Percentiles rank a stretch among this genome's conserved stretches.
phyloP scores from a whole-genome alignment of 345 rosid genomes.

The Populus ilicifolia region DNA sequence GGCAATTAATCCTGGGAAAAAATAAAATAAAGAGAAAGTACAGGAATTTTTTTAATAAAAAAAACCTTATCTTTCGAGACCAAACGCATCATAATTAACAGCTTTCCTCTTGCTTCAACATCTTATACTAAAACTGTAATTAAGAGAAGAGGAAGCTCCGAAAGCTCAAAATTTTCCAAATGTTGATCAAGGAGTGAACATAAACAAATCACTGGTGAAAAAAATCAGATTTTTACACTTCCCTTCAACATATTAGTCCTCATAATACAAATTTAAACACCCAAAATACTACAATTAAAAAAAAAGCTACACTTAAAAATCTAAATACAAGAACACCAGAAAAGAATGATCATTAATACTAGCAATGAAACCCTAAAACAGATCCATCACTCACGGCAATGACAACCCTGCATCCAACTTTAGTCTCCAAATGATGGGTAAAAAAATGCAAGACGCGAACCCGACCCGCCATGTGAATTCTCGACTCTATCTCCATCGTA shows the following conservation, averaged over 20 bases:
- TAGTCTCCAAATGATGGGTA: conserved; percentile 73
- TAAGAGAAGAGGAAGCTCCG: background rate
- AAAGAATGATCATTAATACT: background rate
- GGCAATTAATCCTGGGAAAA: conserved; percentile 7
- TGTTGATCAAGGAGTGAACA: background rate
- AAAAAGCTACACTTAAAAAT: background rate
- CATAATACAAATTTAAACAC: background rate
- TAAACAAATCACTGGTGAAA: background rate
- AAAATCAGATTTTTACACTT: conserved; percentile 32
- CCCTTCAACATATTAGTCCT: conserved; percentile 7
- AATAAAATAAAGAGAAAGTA: background rate
- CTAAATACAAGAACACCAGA: background rate
- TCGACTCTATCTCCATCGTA: conserved; percentile 81
- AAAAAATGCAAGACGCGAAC: conserved; percentile 74
- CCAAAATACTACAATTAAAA: background rate
- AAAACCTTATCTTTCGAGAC: background rate
- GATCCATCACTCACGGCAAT: conserved; percentile 76
- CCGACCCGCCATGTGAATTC: conserved; percentile 74
- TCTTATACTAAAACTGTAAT: background rate
- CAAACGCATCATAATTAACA: background rate
- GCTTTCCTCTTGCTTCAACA: background rate
- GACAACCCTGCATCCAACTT: conserved; percentile 61
- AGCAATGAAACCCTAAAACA: conserved; percentile 85
- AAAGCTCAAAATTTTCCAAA: background rate
- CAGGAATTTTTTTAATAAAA: background rate